Evolutionary conservation across 805 yeast genomes (phyloP).

Genomic region (Brettanomyces bruxellensis): DNA sequence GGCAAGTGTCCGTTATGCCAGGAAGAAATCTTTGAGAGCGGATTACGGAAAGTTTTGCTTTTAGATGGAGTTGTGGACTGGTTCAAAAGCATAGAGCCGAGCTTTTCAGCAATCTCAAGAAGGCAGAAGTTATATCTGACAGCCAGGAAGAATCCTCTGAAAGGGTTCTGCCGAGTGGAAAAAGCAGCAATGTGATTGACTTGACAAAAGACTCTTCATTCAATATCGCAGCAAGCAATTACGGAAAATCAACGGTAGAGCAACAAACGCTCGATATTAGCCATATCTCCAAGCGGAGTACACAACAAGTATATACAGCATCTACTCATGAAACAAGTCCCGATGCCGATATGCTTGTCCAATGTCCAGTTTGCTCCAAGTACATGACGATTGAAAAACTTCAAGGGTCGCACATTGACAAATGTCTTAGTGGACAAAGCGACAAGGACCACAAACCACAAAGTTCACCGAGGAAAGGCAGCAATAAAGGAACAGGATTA

Average conservation of each 20-base stretch:
- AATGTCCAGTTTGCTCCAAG: constrained; percentile 61
- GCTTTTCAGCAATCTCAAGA: constrained; percentile 25
- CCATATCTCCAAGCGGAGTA: neutral
- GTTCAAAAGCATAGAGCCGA: constrained; percentile 34
- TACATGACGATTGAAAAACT: constrained; percentile 45
- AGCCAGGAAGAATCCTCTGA: constrained; percentile 6
- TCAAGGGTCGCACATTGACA: constrained; percentile 54
- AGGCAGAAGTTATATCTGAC: constrained; percentile 19
- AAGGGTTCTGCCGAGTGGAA: neutral
- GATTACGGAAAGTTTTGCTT: constrained; percentile 53
- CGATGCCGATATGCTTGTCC: constrained; percentile 27
- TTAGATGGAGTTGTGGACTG: constrained; percentile 64
- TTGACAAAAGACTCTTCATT: neutral
- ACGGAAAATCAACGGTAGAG: too few relatives aligned
- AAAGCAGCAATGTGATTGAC: neutral
- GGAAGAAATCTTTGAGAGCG: constrained; percentile 59
- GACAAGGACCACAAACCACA: neutral
- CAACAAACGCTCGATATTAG: neutral
- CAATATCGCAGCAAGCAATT: neutral
- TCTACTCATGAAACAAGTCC: neutral
- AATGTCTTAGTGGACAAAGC: constrained; percentile 36
- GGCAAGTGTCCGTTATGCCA: constrained; percentile 74
- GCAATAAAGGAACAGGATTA: neutral
- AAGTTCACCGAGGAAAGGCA: too few relatives aligned
- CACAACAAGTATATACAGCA: too few relatives aligned